Percentiles rank a stretch among this genome's conserved stretches.
Conservation (phyloP, 73 alveolate genomes). For the Paramecium tetraurelia region DNA sequence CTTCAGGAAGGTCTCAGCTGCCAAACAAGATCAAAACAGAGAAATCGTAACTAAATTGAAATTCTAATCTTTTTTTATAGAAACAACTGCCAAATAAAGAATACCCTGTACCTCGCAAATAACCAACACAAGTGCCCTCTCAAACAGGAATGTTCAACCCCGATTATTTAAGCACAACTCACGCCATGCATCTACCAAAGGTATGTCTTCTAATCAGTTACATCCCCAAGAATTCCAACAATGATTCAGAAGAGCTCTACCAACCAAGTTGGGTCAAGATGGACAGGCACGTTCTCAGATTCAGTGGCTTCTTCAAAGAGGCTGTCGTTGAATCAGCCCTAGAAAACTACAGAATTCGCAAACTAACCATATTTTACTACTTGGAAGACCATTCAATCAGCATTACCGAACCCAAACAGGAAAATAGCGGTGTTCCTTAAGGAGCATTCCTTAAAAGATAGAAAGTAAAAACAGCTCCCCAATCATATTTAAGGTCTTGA, state of each 20-base stretch:
- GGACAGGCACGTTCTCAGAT: slow-evolving; percentile 90
- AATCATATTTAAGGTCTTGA: slow-evolving; percentile 57
- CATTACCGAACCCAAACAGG: slow-evolving; percentile 84
- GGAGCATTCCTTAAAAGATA: slow-evolving; percentile 91
- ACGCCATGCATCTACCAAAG: slow-evolving; percentile 63
- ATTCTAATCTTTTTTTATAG: slow-evolving; percentile 1
- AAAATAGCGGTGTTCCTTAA: slow-evolving; percentile 91
- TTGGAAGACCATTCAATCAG: slow-evolving; percentile 87
- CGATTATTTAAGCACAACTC: slow-evolving; percentile 66
- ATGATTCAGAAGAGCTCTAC: slow-evolving; percentile 79
- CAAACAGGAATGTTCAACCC: slow-evolving; percentile 68
- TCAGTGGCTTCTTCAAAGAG: slow-evolving; percentile 91
- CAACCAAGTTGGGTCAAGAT: slow-evolving; percentile 93
- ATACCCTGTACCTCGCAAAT: slow-evolving; percentile 68
- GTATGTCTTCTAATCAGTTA: neutral
- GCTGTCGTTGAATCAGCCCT: slow-evolving; percentile 89
- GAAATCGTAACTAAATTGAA: slow-evolving; percentile 48
- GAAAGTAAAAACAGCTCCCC: slow-evolving; percentile 5
- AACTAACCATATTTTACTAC: slow-evolving; percentile 78
- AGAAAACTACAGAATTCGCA: slow-evolving; percentile 86
- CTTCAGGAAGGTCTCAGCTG: slow-evolving; percentile 64
- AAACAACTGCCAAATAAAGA: slow-evolving; percentile 57
- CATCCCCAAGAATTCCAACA: slow-evolving; percentile 10
- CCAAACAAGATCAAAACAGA: slow-evolving; percentile 69
- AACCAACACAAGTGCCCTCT: slow-evolving; percentile 58